Evolutionary conservation across 192 early-diverging fungal species (phyloP).

Genomic region (Allomyces macrogynus): DNA sequence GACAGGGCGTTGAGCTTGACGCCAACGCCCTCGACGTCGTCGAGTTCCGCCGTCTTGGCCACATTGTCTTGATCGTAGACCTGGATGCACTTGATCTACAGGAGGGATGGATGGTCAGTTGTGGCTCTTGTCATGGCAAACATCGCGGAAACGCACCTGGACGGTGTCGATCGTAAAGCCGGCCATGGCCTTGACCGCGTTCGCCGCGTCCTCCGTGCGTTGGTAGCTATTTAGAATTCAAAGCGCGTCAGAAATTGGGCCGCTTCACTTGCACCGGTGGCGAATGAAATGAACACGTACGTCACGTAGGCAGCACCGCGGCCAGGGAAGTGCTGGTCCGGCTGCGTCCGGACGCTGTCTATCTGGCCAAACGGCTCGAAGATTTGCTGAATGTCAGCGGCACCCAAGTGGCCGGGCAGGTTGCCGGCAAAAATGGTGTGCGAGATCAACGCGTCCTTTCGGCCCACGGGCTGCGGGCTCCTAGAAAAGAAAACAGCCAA

Average conservation of each 20-base stretch:
- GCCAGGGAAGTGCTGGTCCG: conserved; percentile 8
- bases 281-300: not conserved
- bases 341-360: conserved; percentile 35
- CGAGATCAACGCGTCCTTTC: conserved; percentile 2
- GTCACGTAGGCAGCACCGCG: conserved; percentile 21
- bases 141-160: too few species aligned
- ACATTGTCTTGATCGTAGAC: conserved; percentile 2
- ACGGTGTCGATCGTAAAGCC: too few species aligned
- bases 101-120: not conserved
- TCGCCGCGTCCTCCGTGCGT: too few species aligned
- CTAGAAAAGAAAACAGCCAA: not conserved
- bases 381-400: conserved; percentile 49
- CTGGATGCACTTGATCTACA: conserved; percentile 10
- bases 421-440: conserved; percentile 21
- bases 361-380: conserved; percentile 72
- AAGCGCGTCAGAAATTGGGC: not conserved
- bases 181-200: too few species aligned
- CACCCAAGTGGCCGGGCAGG: conserved; percentile 22
- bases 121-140: not conserved
- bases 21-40: conserved; percentile 30
- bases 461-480: conserved; percentile 1
- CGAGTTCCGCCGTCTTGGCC: conserved; percentile 4
- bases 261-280: too few species aligned
- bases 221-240: not conserved
- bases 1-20: conserved; percentile 45